Percentiles rank a stretch among this genome's conserved stretches.
These are phyloP conservation scores for Achaetomiella virescens DNA, from an alignment of 495 filamentous ascomycete genomes.

Conservation along the genomic window DNA sequence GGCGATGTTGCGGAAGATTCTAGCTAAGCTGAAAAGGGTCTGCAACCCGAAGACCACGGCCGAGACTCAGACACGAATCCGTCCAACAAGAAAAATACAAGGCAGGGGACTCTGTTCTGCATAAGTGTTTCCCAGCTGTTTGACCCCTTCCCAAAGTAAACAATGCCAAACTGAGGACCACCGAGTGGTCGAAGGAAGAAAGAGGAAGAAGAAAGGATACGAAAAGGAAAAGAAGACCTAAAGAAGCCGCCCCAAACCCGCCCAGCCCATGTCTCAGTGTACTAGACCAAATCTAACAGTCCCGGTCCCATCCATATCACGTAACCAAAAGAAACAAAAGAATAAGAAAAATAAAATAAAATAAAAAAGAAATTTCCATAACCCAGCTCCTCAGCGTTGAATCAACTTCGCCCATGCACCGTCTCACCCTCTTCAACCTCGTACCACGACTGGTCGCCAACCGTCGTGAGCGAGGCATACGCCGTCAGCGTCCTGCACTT, in stretches of 20 bases:
- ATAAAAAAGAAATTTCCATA: background rate
- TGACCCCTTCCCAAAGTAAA: background rate
- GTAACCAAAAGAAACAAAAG: background rate
- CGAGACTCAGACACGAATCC: too few species aligned
- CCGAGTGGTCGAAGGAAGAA: background rate
- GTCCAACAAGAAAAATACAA: background rate
- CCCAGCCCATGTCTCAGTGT: background rate
- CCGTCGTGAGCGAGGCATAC: constrained; percentile 35
- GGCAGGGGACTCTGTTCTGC: background rate
- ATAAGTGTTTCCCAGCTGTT: background rate
- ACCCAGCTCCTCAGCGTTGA: constrained; percentile 18
- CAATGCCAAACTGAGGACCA: background rate
- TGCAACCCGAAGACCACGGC: background rate
- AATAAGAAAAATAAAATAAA: constrained; percentile 5
- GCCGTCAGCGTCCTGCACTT: constrained; percentile 33
- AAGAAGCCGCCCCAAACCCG: background rate
- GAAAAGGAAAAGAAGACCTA: background rate
- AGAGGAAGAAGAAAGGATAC: background rate
- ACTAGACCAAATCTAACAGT: background rate
- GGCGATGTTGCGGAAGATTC: background rate
- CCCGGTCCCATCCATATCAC: background rate
- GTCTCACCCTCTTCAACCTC: constrained; percentile 28
- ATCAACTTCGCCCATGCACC: constrained; percentile 34
- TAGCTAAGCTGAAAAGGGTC: background rate
- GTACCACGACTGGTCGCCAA: constrained; percentile 36